Evolutionary conservation across 148 eudicot genomes (phyloP), one percentile per base, ranked within the genome.

Genomic region (Chenopodium quinoa): DNA sequence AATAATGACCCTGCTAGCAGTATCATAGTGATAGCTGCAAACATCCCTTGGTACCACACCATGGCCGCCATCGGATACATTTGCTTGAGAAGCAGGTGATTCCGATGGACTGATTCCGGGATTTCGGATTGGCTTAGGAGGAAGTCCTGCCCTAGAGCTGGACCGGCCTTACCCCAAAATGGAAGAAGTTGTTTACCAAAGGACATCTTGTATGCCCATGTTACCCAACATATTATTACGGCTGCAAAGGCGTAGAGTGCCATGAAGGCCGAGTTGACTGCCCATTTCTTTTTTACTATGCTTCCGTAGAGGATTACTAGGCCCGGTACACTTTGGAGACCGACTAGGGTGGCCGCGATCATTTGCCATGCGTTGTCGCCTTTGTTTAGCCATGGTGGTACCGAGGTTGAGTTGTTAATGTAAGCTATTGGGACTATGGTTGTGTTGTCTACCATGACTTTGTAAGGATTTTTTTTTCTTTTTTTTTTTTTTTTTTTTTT

Each of bases 341-440:
- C 96, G 9, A 92, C 93, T 7, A 92, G 85, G 25, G 96, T 91
- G 54, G 92, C 92, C 0, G 96, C 71, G 46, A 84, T 89, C 91
- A 92, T 81, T 54, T 92, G 96, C 96, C 96, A 92, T 14, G 96
- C 89, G 89, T 91, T 92, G 96, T 92, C 96, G 8, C 96, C 96
- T 74, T 89, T 89, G 90, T 92, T 91, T 34, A 92, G 89, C 96
- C 96, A 92, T 8, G 62, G 44, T 8, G 96, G 91, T 4, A 62
- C 80, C 0, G 85, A 58, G 23, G 80, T 27, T 7, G 82, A 12
- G 80, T 34, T 77, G 83, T 82, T 77, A 9, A 29, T 37, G 81
- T 85, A 89, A 9, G 86, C 91, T 16, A 22, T 14, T 17, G 90
- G 80, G 13, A 79, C 68, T 22, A 69, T 10, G 65, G 52, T 27